Conservation (phyloP, 73 alveolate species). For the Paramecium bursaria region DNA sequence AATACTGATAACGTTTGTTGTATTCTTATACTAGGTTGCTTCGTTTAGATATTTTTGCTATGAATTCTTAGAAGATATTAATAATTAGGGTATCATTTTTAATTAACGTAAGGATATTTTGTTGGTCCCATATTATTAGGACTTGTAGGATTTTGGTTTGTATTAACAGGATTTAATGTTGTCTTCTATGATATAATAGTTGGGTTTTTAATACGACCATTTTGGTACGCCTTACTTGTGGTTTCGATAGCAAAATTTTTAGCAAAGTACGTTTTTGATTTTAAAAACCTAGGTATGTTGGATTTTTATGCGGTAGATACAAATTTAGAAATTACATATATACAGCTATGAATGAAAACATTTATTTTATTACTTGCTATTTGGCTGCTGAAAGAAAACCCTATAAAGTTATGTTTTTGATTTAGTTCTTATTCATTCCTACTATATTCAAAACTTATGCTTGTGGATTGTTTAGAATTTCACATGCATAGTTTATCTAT, state of each 20-base stretch:
- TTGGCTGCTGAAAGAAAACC: constrained; percentile 57
- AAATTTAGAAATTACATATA: constrained; percentile 8
- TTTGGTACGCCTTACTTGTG: constrained; percentile 35
- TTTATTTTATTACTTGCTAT: constrained; percentile 38
- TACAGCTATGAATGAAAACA: constrained; percentile 60
- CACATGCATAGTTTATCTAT: constrained; percentile 14
- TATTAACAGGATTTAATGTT: constrained; percentile 59
- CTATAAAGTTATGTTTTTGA: constrained; percentile 23
- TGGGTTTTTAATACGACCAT: constrained; percentile 36
- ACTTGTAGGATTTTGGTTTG: constrained; percentile 48
- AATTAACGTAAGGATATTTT: constrained; percentile 15
- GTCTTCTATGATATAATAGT: constrained; percentile 47
- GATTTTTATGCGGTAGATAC: constrained; percentile 43
- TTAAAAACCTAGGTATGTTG: background rate
- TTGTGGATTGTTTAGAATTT: constrained; percentile 50
- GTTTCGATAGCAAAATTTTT: constrained; percentile 45
- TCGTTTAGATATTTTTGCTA: constrained; percentile 45
- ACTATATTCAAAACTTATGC: constrained; percentile 58
- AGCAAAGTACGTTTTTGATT: constrained; percentile 13
- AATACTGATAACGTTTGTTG: constrained; percentile 17
- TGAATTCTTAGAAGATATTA: constrained; percentile 2
- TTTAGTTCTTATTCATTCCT: constrained; percentile 46
- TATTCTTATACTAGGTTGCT: constrained; percentile 20
- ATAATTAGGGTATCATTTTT: constrained; percentile 27
- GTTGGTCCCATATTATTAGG: constrained; percentile 46